Evolutionary conservation across 2,329 filamentous ascomycete genomes (phyloP).

Genomic region (Cytospora piceae): DNA sequence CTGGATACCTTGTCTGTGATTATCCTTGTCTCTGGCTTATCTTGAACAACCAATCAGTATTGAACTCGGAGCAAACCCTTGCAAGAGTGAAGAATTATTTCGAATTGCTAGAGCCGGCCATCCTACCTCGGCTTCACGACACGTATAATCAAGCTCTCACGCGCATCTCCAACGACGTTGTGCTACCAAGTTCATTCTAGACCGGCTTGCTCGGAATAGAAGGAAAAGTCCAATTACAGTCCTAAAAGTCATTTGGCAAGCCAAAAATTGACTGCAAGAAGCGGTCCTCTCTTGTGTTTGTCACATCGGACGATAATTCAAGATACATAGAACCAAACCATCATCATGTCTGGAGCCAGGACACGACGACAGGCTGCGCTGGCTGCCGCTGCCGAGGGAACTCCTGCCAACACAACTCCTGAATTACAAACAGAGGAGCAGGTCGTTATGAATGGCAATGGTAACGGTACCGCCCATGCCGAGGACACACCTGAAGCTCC

Average conservation of each 20-base stretch:
- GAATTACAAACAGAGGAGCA: constrained; percentile 33
- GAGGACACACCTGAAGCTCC: constrained; percentile 42
- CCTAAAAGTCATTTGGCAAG: constrained; percentile 8
- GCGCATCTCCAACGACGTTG: constrained; percentile 5
- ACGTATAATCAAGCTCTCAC: constrained; percentile 15
- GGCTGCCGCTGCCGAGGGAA: constrained; percentile 32
- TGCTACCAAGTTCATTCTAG: constrained; percentile 14
- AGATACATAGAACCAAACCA: constrained; percentile 10
- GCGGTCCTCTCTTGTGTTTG: constrained; percentile 2
- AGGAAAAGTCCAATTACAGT: background rate
- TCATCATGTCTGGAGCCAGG: constrained; percentile 31
- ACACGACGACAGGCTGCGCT: constrained; percentile 34
- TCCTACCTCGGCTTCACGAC: constrained; percentile 3
- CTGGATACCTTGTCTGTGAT: constrained; percentile 9
- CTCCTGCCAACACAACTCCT: constrained; percentile 37
- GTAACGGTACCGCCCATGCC: constrained; percentile 48
- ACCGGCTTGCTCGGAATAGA: constrained; percentile 14
- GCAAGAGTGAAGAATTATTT: background rate
- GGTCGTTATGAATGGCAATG: constrained; percentile 50
- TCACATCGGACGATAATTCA: background rate
- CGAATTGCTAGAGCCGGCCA: background rate
- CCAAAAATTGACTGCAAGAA: constrained; percentile 11
- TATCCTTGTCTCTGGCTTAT: background rate
- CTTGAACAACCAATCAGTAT: background rate
- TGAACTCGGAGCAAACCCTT: background rate